These are phyloP conservation scores for Tagetes patula DNA, from an alignment of 129 eudicot species.

Conservation along the genomic window DNA sequence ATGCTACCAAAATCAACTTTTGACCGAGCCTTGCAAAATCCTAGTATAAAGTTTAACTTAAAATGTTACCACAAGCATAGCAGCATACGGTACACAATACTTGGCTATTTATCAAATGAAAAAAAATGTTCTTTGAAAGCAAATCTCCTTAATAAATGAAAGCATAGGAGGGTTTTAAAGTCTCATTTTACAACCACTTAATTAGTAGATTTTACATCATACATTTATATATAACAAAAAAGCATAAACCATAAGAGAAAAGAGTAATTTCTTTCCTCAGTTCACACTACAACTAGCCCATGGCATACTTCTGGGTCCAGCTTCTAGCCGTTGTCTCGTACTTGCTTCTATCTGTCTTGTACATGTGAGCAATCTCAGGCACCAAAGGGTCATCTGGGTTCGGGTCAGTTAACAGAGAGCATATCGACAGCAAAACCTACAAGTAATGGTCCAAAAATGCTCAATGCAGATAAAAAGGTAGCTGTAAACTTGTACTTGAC, in stretches of 20 bases:
- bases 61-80: too few species aligned
- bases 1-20: too few species aligned
- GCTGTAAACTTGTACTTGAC: not conserved
- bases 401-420: slow-evolving; percentile 55
- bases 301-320: slow-evolving; percentile 70
- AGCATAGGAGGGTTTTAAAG: slow-evolving; percentile 5
- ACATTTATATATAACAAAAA: slow-evolving; percentile 5
- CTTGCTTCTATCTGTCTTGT: slow-evolving; percentile 52
- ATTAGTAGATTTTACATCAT: not conserved
- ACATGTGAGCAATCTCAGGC: slow-evolving; percentile 64
- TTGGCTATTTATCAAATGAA: not conserved
- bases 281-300: slow-evolving; percentile 40
- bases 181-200: slow-evolving; percentile 5
- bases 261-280: not conserved
- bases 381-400: slow-evolving; percentile 56
- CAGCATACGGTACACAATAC: not conserved
- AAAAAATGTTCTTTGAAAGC: slow-evolving; percentile 4
- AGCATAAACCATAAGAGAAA: not conserved
- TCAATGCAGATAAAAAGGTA: not conserved
- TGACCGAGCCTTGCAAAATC: too few species aligned
- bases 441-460: not conserved
- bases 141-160: not conserved
- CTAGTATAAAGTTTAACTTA: too few species aligned
- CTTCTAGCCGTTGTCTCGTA: slow-evolving; percentile 59
- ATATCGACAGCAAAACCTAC: slow-evolving; percentile 57